phyloP scores from a whole-genome alignment of 108 stramenopile genomes.

The Nannochloropsis granulata region DNA sequence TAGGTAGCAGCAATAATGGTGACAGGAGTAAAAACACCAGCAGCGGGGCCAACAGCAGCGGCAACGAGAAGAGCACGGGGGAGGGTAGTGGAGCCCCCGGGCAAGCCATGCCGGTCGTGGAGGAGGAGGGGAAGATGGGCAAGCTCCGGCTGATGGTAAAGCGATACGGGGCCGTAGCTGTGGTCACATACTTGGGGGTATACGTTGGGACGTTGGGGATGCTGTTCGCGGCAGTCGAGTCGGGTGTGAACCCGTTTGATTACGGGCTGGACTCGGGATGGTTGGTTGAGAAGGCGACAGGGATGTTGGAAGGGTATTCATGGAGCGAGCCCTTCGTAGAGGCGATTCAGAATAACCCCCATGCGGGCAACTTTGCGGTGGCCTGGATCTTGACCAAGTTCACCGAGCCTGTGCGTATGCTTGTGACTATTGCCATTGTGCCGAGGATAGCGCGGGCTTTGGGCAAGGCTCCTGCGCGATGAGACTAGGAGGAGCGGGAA shows the following conservation, averaged over 20 bases:
- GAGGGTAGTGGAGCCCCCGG: neutral
- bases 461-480: conserved; percentile 35
- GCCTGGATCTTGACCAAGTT: conserved; percentile 84
- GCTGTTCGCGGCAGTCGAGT: conserved; percentile 1
- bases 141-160: conserved; percentile 26
- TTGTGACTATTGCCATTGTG: conserved; percentile 49
- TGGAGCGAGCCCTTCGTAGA: conserved; percentile 48
- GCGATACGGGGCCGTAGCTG: conserved; percentile 26
- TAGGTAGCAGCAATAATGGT: neutral
- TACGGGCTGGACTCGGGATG: conserved; percentile 41
- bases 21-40: neutral
- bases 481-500: neutral
- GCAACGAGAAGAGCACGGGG: neutral
- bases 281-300: conserved; percentile 47
- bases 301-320: conserved; percentile 46
- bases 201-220: conserved; percentile 29
- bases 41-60: neutral
- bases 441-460: conserved; percentile 49
- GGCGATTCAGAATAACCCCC: conserved; percentile 51
- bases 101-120: neutral
- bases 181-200: conserved; percentile 38
- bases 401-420: conserved; percentile 73
- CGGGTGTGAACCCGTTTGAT: conserved; percentile 21
- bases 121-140: neutral
- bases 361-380: conserved; percentile 64